Evolutionary conservation across 306 rosid genomes (phyloP).

Genomic region (Vigna trinervia): DNA sequence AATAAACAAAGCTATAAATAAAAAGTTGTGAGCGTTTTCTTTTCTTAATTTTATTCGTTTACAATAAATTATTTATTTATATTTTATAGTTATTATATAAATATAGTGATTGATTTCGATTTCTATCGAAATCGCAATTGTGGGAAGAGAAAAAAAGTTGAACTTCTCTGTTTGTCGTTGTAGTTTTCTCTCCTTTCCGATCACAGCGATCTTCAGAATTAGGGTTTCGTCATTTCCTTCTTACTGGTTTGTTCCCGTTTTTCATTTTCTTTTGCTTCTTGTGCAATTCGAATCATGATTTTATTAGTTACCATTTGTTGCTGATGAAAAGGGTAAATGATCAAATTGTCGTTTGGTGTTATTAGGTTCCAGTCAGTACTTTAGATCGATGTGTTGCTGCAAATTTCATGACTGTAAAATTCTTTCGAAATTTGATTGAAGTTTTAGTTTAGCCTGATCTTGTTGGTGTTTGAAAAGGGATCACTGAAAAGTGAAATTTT

Average conservation of each 20-base stretch:
- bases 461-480: conserved; percentile 14
- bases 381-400: background rate
- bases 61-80: background rate
- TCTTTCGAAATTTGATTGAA: conserved; percentile 5
- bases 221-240: conserved; percentile 43
- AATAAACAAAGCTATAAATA: background rate
- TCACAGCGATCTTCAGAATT: conserved; percentile 45
- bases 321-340: background rate
- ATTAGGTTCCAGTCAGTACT: background rate
- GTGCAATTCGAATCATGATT: conserved; percentile 7
- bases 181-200: background rate
- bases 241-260: conserved; percentile 50
- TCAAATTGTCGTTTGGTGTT: conserved; percentile 1
- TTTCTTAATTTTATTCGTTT: background rate
- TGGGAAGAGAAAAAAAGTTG: background rate
- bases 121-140: conserved; percentile 15
- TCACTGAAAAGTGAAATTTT: conserved; percentile 1
- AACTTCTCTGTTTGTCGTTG: conserved; percentile 5
- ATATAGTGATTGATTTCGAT: background rate
- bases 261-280: background rate
- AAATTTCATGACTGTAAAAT: background rate
- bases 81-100: background rate
- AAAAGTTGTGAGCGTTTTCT: too few relatives aligned
- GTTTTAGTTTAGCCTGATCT: conserved; percentile 27
- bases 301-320: background rate